Percentiles rank a stretch among this genome's conserved stretches.
These are phyloP conservation scores for Medicago arabica DNA, from an alignment of 306 rosid genomes.

Conservation along the genomic window DNA sequence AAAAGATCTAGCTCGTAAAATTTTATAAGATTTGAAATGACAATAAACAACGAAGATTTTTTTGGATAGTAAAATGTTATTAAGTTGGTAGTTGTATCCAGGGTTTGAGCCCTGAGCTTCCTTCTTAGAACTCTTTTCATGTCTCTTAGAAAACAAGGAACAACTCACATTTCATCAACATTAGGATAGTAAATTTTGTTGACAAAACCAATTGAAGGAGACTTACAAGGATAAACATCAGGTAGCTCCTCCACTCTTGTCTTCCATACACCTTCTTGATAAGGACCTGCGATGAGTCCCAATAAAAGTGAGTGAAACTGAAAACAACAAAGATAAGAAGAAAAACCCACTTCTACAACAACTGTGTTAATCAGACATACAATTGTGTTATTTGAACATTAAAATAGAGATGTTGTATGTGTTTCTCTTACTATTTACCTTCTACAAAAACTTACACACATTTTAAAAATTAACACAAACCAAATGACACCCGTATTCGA, in stretches of 20 bases:
- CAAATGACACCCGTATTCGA: too few relatives aligned
- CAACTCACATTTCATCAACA: conserved; percentile 86
- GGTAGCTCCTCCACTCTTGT: conserved; percentile 84
- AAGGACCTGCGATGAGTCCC: conserved; percentile 65
- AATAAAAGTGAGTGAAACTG: background rate
- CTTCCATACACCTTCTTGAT: conserved; percentile 79
- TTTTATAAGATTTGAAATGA: too few relatives aligned
- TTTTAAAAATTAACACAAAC: too few relatives aligned
- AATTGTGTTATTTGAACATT: too few relatives aligned
- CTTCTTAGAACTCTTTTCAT: background rate
- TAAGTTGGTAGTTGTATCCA: background rate
- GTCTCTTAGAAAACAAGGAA: conserved; percentile 20
- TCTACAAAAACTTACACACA: background rate
- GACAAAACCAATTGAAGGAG: conserved; percentile 82
- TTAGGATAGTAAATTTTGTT: conserved; percentile 44
- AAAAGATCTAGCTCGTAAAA: too few relatives aligned
- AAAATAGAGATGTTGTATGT: too few relatives aligned
- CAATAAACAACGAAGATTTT: background rate
- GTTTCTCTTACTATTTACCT: background rate
- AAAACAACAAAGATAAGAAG: background rate
- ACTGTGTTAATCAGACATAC: too few relatives aligned
- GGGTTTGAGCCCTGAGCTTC: background rate
- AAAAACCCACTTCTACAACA: background rate
- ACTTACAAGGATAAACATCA: conserved; percentile 85
- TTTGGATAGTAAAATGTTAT: background rate